A percentile compares a stretch with the other conserved stretches of the same genome.
Evolutionary conservation across 495 filamentous ascomycete species (phyloP).

Genomic region (Neurospora intermedia): DNA sequence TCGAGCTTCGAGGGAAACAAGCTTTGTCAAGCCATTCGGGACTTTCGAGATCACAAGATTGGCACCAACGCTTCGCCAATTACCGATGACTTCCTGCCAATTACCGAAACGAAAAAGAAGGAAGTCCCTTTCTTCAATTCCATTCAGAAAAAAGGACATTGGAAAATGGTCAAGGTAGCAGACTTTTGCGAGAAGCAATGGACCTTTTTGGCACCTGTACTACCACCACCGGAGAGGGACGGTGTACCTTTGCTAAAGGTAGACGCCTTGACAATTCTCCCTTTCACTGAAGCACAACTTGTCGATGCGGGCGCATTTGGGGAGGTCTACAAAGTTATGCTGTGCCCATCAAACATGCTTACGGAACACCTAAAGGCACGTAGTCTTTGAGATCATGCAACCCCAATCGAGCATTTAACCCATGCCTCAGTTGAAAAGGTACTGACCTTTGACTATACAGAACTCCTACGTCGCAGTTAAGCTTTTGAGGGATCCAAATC

Average conservation of each 20-base stretch:
- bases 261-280: neutral
- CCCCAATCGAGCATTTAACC: neutral
- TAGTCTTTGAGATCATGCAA: neutral
- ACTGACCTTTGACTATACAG: neutral
- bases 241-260: neutral
- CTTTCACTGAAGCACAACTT: neutral
- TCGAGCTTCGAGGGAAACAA: neutral
- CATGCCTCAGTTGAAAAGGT: neutral
- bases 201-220: neutral
- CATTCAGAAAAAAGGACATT: neutral
- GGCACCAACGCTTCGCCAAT: no score
- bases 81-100: no score
- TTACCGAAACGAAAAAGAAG: neutral
- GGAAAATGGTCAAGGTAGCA: neutral
- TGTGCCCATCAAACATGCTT: neutral
- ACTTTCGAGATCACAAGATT: neutral
- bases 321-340: neutral
- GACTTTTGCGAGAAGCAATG: neutral
- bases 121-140: no score
- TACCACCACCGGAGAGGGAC: neutral
- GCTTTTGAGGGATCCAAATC: neutral
- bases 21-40: neutral
- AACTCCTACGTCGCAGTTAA: neutral
- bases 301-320: constrained; percentile 1
- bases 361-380: neutral